Evolutionary conservation across 768 basidiomycete species (phyloP).

Genomic region (Trametes cubensis): DNA sequence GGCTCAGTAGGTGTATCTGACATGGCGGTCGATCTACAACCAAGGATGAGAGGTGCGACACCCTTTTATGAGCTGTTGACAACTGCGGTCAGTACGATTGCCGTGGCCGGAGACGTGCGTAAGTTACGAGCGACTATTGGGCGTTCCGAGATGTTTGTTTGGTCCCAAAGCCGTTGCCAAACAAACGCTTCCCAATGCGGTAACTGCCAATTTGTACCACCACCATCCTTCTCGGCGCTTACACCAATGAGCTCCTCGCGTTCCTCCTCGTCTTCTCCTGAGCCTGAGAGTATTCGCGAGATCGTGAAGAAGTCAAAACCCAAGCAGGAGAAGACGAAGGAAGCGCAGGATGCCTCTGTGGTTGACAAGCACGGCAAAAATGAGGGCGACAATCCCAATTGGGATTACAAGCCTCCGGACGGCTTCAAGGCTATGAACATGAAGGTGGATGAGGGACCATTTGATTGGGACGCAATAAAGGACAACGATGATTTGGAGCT

Average conservation of each 20-base stretch:
- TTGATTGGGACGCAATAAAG: conserved; percentile 70
- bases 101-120: conserved; percentile 5
- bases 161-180: conserved; percentile 19
- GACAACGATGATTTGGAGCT: conserved; percentile 61
- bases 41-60: too few species aligned
- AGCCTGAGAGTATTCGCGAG: conserved; percentile 20
- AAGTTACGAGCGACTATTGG: conserved; percentile 3
- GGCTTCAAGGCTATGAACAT: conserved; percentile 54
- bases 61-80: background rate
- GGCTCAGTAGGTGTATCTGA: background rate
- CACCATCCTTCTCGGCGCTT: conserved; percentile 9
- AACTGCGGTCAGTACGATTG: background rate
- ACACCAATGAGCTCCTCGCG: conserved; percentile 14
- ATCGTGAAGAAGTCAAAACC: conserved; percentile 36
- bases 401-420: conserved; percentile 63
- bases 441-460: conserved; percentile 45
- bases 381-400: conserved; percentile 56
- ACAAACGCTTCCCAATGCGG: conserved; percentile 20
- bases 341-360: conserved; percentile 19
- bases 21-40: background rate
- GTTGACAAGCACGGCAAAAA: conserved; percentile 43
- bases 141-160: conserved; percentile 5
- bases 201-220: conserved; percentile 15
- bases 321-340: conserved; percentile 24
- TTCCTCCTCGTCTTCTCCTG: conserved; percentile 26